Evolutionary conservation across 225 moss, liverwort and hornwort genomes (phyloP).

Genomic region (Physcomitrellopsis africana): DNA sequence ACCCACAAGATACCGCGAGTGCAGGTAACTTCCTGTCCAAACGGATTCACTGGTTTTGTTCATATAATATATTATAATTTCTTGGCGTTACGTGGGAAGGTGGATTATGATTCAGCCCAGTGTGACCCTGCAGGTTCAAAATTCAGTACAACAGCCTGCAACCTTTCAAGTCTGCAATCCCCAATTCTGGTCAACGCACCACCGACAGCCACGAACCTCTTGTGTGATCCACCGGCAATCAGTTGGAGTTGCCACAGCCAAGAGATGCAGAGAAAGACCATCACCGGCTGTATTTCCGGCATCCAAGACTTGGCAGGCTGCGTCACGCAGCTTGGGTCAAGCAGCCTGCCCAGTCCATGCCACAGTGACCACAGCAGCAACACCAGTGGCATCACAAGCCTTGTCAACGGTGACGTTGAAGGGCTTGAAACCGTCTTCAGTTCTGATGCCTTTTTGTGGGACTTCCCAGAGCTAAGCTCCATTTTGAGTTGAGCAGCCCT

Average conservation of each 20-base stretch:
- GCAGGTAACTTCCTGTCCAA: slow-evolving; percentile 34
- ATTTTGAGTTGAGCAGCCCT: slow-evolving; percentile 42
- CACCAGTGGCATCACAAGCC: slow-evolving; percentile 40
- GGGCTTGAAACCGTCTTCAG: slow-evolving; percentile 67
- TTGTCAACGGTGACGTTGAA: slow-evolving; percentile 44
- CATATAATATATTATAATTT: neutral
- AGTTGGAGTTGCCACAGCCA: slow-evolving; percentile 56
- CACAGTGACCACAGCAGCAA: slow-evolving; percentile 61
- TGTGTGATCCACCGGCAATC: slow-evolving; percentile 50
- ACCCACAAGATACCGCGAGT: slow-evolving; percentile 39
- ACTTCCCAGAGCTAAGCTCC: slow-evolving; percentile 63
- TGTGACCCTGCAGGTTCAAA: slow-evolving; percentile 39
- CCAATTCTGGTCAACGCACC: slow-evolving; percentile 46
- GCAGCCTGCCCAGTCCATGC: slow-evolving; percentile 64
- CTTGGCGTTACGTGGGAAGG: slow-evolving; percentile 11
- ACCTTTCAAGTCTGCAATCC: slow-evolving; percentile 39
- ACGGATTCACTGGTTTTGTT: neutral
- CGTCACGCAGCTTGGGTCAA: slow-evolving; percentile 62
- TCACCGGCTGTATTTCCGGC: neutral
- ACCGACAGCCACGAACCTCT: slow-evolving; percentile 52
- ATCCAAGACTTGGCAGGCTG: slow-evolving; percentile 41
- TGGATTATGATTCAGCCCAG: no score
- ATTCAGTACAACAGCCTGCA: slow-evolving; percentile 36
- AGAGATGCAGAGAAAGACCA: slow-evolving; percentile 52
- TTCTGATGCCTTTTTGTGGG: slow-evolving; percentile 69